Evolutionary conservation across 306 rosid species (phyloP), one percentile per base, ranked within the genome.

Genomic region (Hippophae rhamnoides): DNA sequence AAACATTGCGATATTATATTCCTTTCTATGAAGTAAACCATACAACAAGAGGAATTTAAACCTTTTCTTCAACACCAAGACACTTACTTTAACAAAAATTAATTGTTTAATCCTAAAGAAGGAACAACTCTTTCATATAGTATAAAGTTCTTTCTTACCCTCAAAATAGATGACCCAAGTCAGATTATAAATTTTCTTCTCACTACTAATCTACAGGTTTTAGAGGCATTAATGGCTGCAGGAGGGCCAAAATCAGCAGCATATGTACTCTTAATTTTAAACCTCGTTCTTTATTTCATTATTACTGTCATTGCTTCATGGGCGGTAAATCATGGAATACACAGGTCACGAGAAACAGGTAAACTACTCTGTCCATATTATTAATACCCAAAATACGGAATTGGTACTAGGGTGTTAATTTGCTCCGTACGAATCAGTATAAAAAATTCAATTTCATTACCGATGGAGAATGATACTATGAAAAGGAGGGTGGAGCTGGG

Each of bases 281-380:
- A 92, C 59, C 81, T 92, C 6, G 63, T 75, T 10, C 53, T 92
- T 40, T 92, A 83, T 58, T 78, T 88, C 76, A 52, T 88, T 59
- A 74, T 88, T 1, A 65, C 76, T 13, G 86, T 68, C 18, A 82
- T 85, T 45, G 87, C 99, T 48, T 72, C 95, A 40, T 88, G 99
- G 99, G 95, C 90, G 9, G 75, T 82, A 52, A 84, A 85, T 70
- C 90, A 92, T 63, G 96, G 86, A 41, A 82, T 92, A 64, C 69
- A 83, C 68, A 80, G 76, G 60, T 62, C 96, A 58, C 69, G 44
- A 2, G 89, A 92, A 70, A 3, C 86, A 71, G 96, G 99, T 92
- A 27, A 27, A 27, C 38, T 27, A 27, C 2, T 27, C 2, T 27
- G 38, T 27, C 38, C 4, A 27, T 27, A 27, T 3, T 18, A 18